Evolutionary conservation across 306 rosid genomes (phyloP).

Genomic region (Fragaria ananassa): DNA sequence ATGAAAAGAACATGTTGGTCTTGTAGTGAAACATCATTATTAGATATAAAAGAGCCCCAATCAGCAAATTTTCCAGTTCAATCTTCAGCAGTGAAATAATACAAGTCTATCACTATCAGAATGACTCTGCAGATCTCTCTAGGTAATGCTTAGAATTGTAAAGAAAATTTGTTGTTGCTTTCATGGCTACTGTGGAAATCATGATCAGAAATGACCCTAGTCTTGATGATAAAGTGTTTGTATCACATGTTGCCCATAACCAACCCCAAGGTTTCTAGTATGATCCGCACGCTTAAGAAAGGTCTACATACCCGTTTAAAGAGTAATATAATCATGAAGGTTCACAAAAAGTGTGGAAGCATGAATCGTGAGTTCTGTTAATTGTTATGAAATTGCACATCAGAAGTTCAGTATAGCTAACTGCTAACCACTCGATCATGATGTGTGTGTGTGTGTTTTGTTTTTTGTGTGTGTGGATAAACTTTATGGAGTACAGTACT

Average conservation of each 20-base stretch:
- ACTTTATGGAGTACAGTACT: not conserved
- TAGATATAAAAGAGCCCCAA: not conserved
- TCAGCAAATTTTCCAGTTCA: not conserved
- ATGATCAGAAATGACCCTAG: not conserved
- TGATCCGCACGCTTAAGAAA: not conserved
- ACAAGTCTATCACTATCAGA: not conserved
- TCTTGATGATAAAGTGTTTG: not conserved
- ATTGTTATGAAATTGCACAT: no score
- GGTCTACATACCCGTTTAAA: not conserved
- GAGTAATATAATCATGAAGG: not conserved
- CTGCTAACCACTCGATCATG: no score
- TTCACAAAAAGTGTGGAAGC: not conserved
- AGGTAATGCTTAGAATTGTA: not conserved
- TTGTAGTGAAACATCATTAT: not conserved
- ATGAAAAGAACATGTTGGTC: not conserved
- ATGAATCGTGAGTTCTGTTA: not conserved
- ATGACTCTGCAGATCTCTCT: not conserved
- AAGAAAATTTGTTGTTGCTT: not conserved
- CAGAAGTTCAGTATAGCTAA: no score
- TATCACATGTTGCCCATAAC: not conserved
- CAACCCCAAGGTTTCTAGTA: not conserved
- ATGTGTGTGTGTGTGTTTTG: not conserved
- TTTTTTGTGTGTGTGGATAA: not conserved
- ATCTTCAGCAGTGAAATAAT: not conserved
- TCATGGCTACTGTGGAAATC: not conserved